Evolutionary conservation across 257 asterid species (phyloP).

Genomic region (Eucommia ulmoides): DNA sequence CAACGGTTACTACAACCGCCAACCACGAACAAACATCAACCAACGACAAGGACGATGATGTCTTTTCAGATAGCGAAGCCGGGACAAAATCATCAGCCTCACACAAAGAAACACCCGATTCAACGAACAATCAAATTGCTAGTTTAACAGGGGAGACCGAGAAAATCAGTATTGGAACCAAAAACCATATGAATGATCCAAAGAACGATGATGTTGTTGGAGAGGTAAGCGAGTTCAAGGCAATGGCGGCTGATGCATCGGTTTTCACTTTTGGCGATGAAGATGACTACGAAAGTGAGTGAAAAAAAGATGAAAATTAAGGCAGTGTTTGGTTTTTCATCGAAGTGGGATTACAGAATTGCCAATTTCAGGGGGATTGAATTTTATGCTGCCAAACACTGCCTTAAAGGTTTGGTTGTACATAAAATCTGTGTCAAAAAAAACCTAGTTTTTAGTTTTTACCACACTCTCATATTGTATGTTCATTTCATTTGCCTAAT

Average conservation of each 20-base stretch:
- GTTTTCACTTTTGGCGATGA: slow-evolving; percentile 92
- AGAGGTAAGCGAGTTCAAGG: slow-evolving; percentile 77
- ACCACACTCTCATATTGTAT: no score
- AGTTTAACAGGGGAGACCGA: slow-evolving; percentile 36
- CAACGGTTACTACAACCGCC: slow-evolving; percentile 19
- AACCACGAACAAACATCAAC: slow-evolving; percentile 20
- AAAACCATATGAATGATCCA: slow-evolving; percentile 20
- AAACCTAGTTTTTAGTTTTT: no score
- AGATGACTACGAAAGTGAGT: slow-evolving; percentile 85
- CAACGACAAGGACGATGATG: slow-evolving; percentile 45
- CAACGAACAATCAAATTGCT: slow-evolving; percentile 23
- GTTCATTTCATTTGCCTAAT: no score
- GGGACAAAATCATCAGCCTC: slow-evolving; percentile 27
- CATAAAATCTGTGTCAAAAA: no score
- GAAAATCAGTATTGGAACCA: slow-evolving; percentile 30
- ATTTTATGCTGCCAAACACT: no score
- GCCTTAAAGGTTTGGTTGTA: no score
- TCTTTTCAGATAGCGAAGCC: slow-evolving; percentile 51
- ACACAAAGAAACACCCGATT: slow-evolving; percentile 13
- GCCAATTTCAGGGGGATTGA: no score
- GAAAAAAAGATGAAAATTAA: no score
- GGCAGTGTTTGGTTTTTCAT: no score
- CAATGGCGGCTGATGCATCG: slow-evolving; percentile 95
- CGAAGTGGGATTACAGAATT: no score
- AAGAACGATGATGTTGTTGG: slow-evolving; percentile 33